Base-by-base conservation (phyloP, 2,329 filamentous ascomycete genomes). In the Calonectria fujianensis region DNA sequence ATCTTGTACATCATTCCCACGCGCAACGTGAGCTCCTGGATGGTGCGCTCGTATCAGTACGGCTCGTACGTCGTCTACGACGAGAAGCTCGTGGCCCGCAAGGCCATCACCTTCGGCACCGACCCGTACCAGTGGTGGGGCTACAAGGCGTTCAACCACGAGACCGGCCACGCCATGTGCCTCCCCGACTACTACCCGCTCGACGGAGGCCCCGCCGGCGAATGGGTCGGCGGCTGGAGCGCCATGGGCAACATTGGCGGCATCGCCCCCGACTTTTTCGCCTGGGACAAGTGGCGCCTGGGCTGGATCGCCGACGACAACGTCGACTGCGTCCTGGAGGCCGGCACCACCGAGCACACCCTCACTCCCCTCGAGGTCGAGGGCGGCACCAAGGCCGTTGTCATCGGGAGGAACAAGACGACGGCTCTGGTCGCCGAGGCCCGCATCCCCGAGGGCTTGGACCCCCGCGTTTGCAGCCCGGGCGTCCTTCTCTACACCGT, bases 271-370 rank as follows among this genome's bases (percentile, higher is more conserved):
- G 84, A 85, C 51, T 85, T 82, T 65, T 85, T 86, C 50, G 83
- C 82, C 2, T 86, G 85, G 84, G 80, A 85, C 70, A 85, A 86
- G 77, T 86, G 84, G 84, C 78, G 83, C 41, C 76, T 86, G 32
- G 84, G 84, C 31, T 86, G 85, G 85, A 72, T 86, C 9, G 61
- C 72, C 0, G 84, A 86, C 35, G 73, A 78, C 0, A 78, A 82
- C 29, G 27, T 86, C 24, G 82, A 83, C 27, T 86, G 85, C 66
- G 72, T 85, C 27, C 67, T 75, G 3, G 68, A 70, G 0, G 27
- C 64, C 3, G 81, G 80, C 2, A 80, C 76, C 3, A 85, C 72
- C 4, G 78, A 78, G 13, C 84, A 85, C 59, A 79, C 67, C 0
- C 64, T 79, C 1, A 74, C 72, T 5, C 71, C 77, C 0, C 27